phyloP scores from a whole-genome alignment of 345 rosid species.

The Lepidium didymum region DNA sequence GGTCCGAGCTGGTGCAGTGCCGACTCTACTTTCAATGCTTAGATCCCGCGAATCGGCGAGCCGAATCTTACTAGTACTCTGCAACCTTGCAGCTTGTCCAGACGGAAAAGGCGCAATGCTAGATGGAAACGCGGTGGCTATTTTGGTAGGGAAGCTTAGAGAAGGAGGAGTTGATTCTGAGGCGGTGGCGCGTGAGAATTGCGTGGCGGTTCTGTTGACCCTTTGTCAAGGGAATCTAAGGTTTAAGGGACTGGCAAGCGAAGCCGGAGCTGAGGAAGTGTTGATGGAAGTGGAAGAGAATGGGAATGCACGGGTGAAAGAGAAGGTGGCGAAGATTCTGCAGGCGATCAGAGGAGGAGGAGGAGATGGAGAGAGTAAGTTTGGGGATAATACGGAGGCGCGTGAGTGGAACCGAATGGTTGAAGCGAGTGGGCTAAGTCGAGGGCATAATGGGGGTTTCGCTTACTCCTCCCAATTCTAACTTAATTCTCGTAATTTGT shows the following conservation, averaged over 20 bases:
- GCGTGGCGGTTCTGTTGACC: constrained; percentile 52
- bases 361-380: constrained; percentile 28
- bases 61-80: constrained; percentile 47
- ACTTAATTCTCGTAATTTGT: neutral
- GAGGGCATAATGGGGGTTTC: constrained; percentile 29
- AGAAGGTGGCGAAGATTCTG: constrained; percentile 55
- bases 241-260: constrained; percentile 73
- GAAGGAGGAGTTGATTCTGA: constrained; percentile 40
- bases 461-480: constrained; percentile 46
- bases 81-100: constrained; percentile 60
- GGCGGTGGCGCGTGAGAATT: constrained; percentile 55
- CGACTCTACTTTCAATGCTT: constrained; percentile 51
- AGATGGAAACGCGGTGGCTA: constrained; percentile 59
- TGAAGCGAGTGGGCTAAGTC: constrained; percentile 44
- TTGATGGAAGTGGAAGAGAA: constrained; percentile 46
- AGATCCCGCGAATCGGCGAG: constrained; percentile 43
- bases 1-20: constrained; percentile 58
- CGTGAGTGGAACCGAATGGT: constrained; percentile 56
- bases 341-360: constrained; percentile 43
- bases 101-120: constrained; percentile 69
- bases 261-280: constrained; percentile 49
- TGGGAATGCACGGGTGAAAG: constrained; percentile 46
- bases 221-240: constrained; percentile 68
- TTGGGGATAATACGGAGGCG: constrained; percentile 34
- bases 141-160: constrained; percentile 52